Base-by-base conservation (phyloP, 129 eudicot species). In the Helianthus tuberosus region DNA sequence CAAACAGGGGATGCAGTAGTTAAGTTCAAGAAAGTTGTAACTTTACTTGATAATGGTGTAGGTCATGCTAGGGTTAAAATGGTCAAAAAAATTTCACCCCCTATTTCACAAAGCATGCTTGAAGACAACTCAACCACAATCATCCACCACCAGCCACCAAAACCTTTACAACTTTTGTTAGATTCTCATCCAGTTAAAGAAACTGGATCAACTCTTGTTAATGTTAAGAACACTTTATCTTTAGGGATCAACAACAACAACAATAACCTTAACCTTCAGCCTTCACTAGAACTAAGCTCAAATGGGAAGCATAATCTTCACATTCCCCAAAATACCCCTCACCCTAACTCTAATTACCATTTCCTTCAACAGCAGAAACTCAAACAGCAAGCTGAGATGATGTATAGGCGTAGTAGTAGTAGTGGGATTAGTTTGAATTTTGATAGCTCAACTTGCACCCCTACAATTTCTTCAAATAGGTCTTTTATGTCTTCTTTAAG, bases 1-100 rank as follows among this genome's bases (percentile, higher is more conserved):
- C 96, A 91, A 84, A 95, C 99, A 69, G 94, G 88, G 64, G 96
- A 95, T 52, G 96, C 97, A 63, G 92, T 95, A 8, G 23, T 44
- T 65, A 95, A 77, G 76, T 95, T 95, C 85, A 95, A 89, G 85
- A 91, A 85, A 79, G 99, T 95, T 75, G 89, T 87, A 17, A 83
- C 97, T 71, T 83, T 85, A 55, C 91, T 95, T 59, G 82, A 78
- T 79, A 81, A 88, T 72, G 84, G 84, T 63, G 69, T 86, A 66
- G 99, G 99, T 49, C 97, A 89, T 89, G 99, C 96, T 12, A 88
- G 99, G 85, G 92, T 91, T 66, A 86, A 86, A 72, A 91, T 75
- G 66, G 72, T 64, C 75, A 88, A 86, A 67, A 86, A 79, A 77
- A 47, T 17, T 71, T 73, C 85, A 81, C 54, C 84, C 79, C 88